Evolutionary conservation across 2,329 filamentous ascomycete species (phyloP), one percentile per base, ranked within the genome.

Genomic region (Verticillium tricorpus): DNA sequence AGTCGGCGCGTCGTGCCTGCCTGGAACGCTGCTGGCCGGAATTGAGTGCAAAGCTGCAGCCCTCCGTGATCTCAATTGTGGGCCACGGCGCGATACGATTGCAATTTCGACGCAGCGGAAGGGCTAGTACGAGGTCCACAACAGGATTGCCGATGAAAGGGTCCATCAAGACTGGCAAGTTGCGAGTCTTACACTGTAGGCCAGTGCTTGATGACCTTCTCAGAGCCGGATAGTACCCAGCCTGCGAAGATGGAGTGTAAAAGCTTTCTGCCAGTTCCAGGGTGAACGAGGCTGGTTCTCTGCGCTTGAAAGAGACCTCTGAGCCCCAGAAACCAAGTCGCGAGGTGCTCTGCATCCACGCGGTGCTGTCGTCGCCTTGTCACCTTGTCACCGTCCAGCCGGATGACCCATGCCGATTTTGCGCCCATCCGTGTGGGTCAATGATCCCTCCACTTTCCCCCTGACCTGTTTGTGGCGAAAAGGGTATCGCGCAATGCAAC

Each of bases 391-490:
- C 45, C 45, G 45, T 52, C 45, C 45, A 52, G 45, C 8, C 45
- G 45, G 45, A 52, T 22, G 45, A 25, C 45, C 45, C 45, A 22
- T 52, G 45, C 45, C 45, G 19, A 52, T 22, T 52, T 25, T n/a
- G 19, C 45, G 22, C n/a, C 11, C 45, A 52, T 25, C 11, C n/a
- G 11, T 52, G 45, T 52, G 45, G 45, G 45, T 14, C 45, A 52
- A 11, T 25, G 14, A 52, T 52, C 45, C 45, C n/a, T 52, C 45
- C 45, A 52, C 45, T 52, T 52, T 52, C 45, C 45, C 45, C 45
- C 45, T 52, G 45, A 52, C 45, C 45, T 52, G 45, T 22, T 52
- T 52, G 57, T 40, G 57, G 57, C 57, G 9, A 58, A 50, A 58
- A 25, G 57, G 57, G 37, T 28, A 45, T 58, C 37, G 57, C 57